Conservation (phyloP, 371 early-diverging fungal genomes). For the Rhizopus microsporus region DNA sequence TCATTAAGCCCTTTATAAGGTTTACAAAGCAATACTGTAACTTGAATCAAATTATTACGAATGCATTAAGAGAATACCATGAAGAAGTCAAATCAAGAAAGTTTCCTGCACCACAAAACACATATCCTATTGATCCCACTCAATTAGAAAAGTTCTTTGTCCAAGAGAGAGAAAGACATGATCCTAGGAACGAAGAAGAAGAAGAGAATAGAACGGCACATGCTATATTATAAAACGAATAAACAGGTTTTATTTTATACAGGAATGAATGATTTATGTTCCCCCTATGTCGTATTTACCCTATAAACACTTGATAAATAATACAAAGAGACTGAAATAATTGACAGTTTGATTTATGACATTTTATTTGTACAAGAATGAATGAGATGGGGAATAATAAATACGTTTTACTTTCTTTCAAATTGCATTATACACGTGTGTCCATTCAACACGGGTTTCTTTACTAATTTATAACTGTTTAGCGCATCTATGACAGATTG, state of each 20-base stretch:
- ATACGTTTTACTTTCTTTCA: conserved; percentile 26
- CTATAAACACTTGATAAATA: too few species aligned
- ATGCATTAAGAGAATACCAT: conserved; percentile 72
- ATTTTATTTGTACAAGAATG: too few species aligned
- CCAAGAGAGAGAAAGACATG: conserved; percentile 22
- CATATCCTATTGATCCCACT: conserved; percentile 68
- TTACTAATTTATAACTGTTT: conserved; percentile 35
- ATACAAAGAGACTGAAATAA: too few species aligned
- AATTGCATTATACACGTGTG: conserved; percentile 40
- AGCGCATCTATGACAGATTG: conserved; percentile 18
- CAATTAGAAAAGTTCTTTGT: conserved; percentile 57
- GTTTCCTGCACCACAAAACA: conserved; percentile 83
- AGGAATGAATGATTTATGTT: too few species aligned
- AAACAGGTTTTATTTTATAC: too few species aligned
- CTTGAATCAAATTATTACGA: conserved; percentile 68
- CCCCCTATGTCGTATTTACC: not conserved
- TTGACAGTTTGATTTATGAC: too few species aligned
- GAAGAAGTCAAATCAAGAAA: conserved; percentile 73
- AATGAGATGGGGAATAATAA: too few species aligned
- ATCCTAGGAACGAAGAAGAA: conserved; percentile 15
- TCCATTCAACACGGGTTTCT: conserved; percentile 30
- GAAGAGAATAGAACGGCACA: conserved; percentile 2
- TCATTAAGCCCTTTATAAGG: conserved; percentile 36
- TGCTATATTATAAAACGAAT: not conserved
- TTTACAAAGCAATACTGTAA: conserved; percentile 90